phyloP scores from a whole-genome alignment of 768 basidiomycete species.

The Stropharia rugosoannulata region DNA sequence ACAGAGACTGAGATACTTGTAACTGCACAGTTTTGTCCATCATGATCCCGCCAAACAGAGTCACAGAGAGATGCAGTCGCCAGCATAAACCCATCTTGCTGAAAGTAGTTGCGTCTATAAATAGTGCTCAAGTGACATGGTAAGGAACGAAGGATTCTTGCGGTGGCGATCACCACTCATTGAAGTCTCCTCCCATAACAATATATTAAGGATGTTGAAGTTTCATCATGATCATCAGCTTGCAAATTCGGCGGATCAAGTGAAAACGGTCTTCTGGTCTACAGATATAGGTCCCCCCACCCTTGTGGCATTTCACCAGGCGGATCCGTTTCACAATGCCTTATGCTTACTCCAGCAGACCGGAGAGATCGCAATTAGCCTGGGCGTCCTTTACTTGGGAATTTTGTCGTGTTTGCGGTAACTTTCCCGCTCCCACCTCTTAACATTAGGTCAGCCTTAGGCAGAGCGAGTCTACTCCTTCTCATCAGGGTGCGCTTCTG shows the following conservation, averaged over 20 bases:
- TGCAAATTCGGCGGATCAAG: conserved; percentile 5
- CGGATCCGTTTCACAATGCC: conserved; percentile 2
- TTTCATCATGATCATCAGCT: conserved; percentile 5
- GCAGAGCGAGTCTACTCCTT: not conserved
- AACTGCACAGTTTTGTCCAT: not conserved
- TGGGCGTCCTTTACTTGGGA: not conserved
- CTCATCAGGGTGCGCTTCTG: not conserved
- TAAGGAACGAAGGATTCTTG: not conserved
- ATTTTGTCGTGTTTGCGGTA: not conserved
- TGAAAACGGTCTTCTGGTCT: not conserved
- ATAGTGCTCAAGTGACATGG: not conserved
- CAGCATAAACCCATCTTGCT: not conserved
- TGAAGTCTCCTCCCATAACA: conserved; percentile 2
- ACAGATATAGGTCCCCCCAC: not conserved
- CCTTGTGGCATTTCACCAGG: not conserved
- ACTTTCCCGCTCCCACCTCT: not conserved
- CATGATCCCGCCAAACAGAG: conserved; percentile 2
- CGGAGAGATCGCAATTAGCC: conserved; percentile 7
- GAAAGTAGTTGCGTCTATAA: not conserved
- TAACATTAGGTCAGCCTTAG: conserved; percentile 4
- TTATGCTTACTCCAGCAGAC: conserved; percentile 1
- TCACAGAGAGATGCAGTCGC: not conserved
- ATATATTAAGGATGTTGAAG: not conserved
- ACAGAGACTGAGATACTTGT: not conserved
- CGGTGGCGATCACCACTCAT: conserved; percentile 2